Percentiles rank a stretch among this genome's conserved stretches.
phyloP scores from a whole-genome alignment of 176 grass and related monocot genomes.

The Cenchrus purpureus region DNA sequence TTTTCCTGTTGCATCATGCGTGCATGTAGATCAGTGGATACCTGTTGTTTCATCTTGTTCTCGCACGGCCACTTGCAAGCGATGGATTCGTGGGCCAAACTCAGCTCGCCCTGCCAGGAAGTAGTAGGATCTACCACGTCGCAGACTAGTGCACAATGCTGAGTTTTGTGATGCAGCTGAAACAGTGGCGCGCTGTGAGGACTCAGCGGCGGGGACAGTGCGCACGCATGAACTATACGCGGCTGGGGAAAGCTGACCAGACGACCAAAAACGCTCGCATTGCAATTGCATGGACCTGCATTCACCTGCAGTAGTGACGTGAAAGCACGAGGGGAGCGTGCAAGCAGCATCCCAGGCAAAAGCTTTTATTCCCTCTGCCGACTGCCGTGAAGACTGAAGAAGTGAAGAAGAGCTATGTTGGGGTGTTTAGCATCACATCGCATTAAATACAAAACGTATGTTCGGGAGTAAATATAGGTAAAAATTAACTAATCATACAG shows the following conservation, averaged over 20 bases:
- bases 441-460: too few species aligned
- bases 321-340: constrained; percentile 16
- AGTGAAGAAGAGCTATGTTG: too few species aligned
- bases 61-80: constrained; percentile 8
- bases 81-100: neutral
- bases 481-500: too few species aligned
- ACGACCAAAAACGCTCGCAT: too few species aligned
- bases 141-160: neutral
- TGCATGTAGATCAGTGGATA: neutral
- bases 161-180: constrained; percentile 26
- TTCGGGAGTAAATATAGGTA: too few species aligned
- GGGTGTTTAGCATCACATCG: too few species aligned
- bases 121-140: neutral
- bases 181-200: neutral
- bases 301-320: constrained; percentile 2
- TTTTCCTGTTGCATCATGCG: neutral
- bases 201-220: neutral
- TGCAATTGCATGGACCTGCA: neutral
- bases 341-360: neutral
- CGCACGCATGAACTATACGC: neutral
- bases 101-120: neutral
- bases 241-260: neutral
- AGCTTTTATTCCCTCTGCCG: constrained; percentile 1
- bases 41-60: neutral
- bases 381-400: constrained; percentile 6